A percentile compares a stretch with the other conserved stretches of the same genome.
Conservation (phyloP, 108 stramenopile species). For the Cylindrotheca fusiformis region DNA sequence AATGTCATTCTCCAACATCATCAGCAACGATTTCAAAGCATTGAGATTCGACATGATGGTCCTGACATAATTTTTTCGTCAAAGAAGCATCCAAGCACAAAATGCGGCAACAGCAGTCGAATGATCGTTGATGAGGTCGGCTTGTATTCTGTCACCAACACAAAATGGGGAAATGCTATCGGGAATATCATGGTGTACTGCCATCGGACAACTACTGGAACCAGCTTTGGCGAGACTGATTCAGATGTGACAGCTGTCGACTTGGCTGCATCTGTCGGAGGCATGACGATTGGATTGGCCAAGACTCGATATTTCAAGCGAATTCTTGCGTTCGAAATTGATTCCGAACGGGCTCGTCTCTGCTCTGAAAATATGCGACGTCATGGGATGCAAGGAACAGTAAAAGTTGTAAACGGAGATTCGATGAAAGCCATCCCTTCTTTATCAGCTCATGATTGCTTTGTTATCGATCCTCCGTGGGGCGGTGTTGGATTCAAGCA, state of each 20-base stretch:
- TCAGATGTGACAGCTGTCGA: constrained; percentile 20
- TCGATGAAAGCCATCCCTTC: constrained; percentile 29
- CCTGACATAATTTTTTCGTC: neutral
- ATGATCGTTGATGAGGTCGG: constrained; percentile 45
- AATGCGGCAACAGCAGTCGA: neutral
- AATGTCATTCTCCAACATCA: constrained; percentile 14
- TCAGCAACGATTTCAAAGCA: neutral
- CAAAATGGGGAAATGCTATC: constrained; percentile 39
- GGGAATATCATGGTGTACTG: constrained; percentile 31
- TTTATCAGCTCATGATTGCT: constrained; percentile 16
- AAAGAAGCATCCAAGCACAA: neutral
- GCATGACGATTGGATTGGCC: constrained; percentile 34
- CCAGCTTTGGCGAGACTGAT: constrained; percentile 3
- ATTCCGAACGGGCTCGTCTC: constrained; percentile 29
- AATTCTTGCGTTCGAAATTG: constrained; percentile 46
- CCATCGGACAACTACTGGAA: constrained; percentile 3
- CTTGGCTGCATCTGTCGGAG: constrained; percentile 49
- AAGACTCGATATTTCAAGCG: constrained; percentile 22
- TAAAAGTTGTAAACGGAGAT: constrained; percentile 35
- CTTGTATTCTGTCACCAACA: constrained; percentile 40
- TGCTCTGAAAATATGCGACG: constrained; percentile 38
- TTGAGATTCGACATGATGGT: neutral
- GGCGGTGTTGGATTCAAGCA: constrained; percentile 45
- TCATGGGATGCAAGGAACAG: constrained; percentile 13
- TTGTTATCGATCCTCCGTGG: constrained; percentile 55